Percentiles rank a stretch among this genome's conserved stretches.
Evolutionary conservation across 202 grass and related monocot species (phyloP).

Genomic region (Schoenoplectus triqueter): DNA sequence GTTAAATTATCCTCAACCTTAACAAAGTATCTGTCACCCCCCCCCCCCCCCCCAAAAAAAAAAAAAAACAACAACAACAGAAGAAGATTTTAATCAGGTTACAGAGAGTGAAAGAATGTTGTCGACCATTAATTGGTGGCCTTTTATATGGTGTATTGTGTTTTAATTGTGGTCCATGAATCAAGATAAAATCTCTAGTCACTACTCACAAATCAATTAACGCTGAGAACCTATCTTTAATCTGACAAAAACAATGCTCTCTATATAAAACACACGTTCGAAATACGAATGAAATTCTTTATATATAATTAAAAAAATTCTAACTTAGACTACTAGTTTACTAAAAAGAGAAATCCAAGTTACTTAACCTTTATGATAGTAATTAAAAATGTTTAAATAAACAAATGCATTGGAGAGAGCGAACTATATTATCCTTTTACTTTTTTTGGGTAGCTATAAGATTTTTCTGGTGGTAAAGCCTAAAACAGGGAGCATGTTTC

Average conservation of each 20-base stretch:
- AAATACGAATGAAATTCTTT: too few species aligned
- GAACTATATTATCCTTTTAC: background rate
- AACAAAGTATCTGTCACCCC: too few species aligned
- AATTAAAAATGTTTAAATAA: background rate
- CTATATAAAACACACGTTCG: too few species aligned
- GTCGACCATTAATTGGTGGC: conserved; percentile 1
- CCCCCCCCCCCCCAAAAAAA: too few species aligned
- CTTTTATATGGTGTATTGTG: background rate
- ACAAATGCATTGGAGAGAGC: background rate
- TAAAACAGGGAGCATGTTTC: conserved; percentile 31
- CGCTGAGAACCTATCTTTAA: too few species aligned
- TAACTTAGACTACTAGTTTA: too few species aligned
- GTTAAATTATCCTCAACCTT: too few species aligned
- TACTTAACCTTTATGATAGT: background rate
- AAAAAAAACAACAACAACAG: background rate
- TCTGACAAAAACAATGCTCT: too few species aligned
- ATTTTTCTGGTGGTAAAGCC: background rate
- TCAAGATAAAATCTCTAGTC: background rate
- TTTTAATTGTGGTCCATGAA: conserved; percentile 11
- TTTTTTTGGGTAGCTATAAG: background rate
- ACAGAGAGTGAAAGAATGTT: background rate
- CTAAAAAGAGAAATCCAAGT: background rate
- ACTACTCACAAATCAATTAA: background rate
- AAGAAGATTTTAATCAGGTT: background rate
- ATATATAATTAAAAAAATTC: too few species aligned